Base-by-base conservation (phyloP, 257 asterid species). In the Euphrasia confusa region DNA sequence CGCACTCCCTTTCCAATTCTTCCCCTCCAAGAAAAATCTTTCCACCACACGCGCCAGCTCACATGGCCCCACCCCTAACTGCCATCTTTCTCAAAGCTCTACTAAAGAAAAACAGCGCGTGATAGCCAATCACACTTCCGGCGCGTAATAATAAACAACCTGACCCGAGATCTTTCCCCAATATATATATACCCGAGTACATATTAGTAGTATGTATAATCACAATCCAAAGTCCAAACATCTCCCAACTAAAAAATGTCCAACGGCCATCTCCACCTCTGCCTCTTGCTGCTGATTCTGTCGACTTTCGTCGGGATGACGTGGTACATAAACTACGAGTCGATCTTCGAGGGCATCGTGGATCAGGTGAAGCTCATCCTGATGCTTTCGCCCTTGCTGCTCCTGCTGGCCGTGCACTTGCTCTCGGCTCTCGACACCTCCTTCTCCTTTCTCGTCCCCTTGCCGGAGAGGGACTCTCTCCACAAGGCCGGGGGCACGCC, bases 401-500 rank as follows among this genome's bases (percentile, higher is more conserved):
- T 90, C 0, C 78, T 90, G 2, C 70, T 85, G 24, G 84, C 69
- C 32, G 76, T 90, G 48, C 95, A 85, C 68, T 52, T 85, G 62
- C 79, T 88, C 49, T 75, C 95, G 30, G 48, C 65, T 39, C 47
- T 80, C 10, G 87, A 90, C 2, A 64, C 69, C 10, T 59, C 77
- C 13, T 67, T 78, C 57, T 69, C 75, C 54, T 83, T 77, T 54
- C 81, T 78, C 45, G 30, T 87, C 9, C 84, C 89, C 2, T 48
- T 72, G 17, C 88, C 89, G 40, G 85, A 81, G 71, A 85, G 76
- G 64, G 85, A 82, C 56, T 77, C 91, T 37, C 26, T 85, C 57
- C 84, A 83, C 63, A 75, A 89, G 39, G 90, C 86, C 37, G 94
- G 90, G 7, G 93, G 82, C 12, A 84, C 95, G 63, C 98, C 98